Percentiles rank a stretch among this genome's conserved stretches.
These are phyloP conservation scores for Teratosphaeria nubilosa DNA, from an alignment of 2,329 filamentous ascomycete species.

Conservation along the genomic window DNA sequence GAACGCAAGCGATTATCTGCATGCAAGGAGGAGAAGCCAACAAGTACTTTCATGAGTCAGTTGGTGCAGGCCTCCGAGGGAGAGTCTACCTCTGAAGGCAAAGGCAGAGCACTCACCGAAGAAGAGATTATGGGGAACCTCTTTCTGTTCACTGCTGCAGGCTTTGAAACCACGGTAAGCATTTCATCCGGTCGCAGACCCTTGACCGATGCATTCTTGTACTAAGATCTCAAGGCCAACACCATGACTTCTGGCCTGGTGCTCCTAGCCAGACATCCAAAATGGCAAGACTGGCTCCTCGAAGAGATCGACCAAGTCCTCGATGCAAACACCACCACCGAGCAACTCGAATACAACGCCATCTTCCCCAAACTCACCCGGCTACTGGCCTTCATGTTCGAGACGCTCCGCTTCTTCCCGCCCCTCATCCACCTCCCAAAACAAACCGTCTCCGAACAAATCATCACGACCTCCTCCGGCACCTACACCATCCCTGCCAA, in stretches of 20 bases:
- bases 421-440: conserved; percentile 31
- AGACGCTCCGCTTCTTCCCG: conserved; percentile 35
- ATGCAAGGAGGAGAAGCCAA: conserved; percentile 6
- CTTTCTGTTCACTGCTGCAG: conserved; percentile 38
- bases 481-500: conserved; percentile 25
- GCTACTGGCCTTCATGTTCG: conserved; percentile 41
- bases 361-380: conserved; percentile 36
- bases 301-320: conserved; percentile 38
- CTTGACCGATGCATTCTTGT: conserved; percentile 22
- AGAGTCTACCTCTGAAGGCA: conserved; percentile 3
- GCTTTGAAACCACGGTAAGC: conserved; percentile 36
- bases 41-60: conserved; percentile 22
- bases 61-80: conserved; percentile 15
- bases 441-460: conserved; percentile 20
- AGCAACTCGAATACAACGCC: conserved; percentile 31
- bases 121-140: conserved; percentile 37
- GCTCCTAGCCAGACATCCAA: conserved; percentile 36
- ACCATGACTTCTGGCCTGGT: conserved; percentile 41
- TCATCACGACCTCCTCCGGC: conserved; percentile 18
- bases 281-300: conserved; percentile 43
- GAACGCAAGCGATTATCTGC: conserved; percentile 10
- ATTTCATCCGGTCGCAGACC: not conserved
- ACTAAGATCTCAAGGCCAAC: conserved; percentile 25
- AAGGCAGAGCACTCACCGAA: conserved; percentile 22
- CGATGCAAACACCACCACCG: conserved; percentile 11